phyloP scores from a whole-genome alignment of 371 early-diverging fungal genomes.

The Apophysomyces variabilis region DNA sequence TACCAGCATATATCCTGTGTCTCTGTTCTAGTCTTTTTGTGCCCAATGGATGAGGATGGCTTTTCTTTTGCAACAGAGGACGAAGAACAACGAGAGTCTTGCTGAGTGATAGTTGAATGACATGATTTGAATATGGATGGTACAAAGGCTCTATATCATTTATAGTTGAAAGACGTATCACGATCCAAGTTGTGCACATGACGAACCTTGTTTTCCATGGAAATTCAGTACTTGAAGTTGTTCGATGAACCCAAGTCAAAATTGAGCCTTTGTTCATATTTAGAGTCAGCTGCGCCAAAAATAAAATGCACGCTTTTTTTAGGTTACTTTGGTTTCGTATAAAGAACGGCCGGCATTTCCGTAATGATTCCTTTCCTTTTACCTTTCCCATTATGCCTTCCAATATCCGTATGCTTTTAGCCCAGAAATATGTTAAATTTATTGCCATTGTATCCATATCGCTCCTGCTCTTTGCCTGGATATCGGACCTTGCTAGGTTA shows the following conservation, averaged over 20 bases:
- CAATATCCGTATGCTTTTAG: constrained; percentile 1
- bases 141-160: too few species aligned
- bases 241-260: neutral
- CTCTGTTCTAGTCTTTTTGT: too few species aligned
- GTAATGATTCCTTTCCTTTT: neutral
- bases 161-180: too few species aligned
- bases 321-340: neutral
- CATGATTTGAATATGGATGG: too few species aligned
- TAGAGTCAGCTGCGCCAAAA: neutral
- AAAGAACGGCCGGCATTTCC: constrained; percentile 4
- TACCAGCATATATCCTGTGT: too few species aligned
- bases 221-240: neutral
- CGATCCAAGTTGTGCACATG: too few species aligned
- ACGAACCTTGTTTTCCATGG: too few species aligned
- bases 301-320: constrained; percentile 9
- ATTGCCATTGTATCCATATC: neutral
- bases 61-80: too few species aligned
- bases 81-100: too few species aligned
- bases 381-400: neutral
- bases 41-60: too few species aligned
- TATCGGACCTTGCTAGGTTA: neutral
- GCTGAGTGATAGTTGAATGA: too few species aligned
- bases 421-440: neutral
- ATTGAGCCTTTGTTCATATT: neutral
- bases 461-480: constrained; percentile 1